Percentiles rank a stretch among this genome's conserved stretches.
phyloP scores from a whole-genome alignment of 495 filamentous ascomycete species.

The Cryomyces minteri region DNA sequence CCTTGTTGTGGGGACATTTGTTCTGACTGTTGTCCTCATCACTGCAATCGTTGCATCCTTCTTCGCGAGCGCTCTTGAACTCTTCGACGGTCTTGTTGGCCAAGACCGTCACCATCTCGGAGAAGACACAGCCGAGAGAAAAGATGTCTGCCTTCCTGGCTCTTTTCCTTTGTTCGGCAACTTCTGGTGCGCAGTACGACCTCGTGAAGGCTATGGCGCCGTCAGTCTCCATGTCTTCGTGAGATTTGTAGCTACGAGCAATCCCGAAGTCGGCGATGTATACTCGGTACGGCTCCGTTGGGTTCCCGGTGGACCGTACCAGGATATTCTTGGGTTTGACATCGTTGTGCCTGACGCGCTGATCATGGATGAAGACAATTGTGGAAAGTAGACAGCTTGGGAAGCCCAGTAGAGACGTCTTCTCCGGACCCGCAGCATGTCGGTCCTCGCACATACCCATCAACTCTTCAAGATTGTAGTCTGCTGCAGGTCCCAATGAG shows the following conservation, averaged over 20 bases:
- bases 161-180: background rate
- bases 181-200: background rate
- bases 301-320: background rate
- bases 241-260: background rate
- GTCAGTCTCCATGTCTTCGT: background rate
- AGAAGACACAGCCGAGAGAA: background rate
- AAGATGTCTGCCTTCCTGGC: background rate
- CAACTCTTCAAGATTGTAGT: background rate
- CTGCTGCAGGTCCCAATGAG: background rate
- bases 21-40: too few species aligned
- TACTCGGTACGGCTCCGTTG: background rate
- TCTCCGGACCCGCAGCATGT: background rate
- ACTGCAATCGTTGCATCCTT: too few species aligned
- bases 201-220: background rate
- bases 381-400: background rate
- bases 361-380: background rate
- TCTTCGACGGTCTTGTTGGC: too few species aligned
- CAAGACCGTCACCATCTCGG: background rate
- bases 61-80: too few species aligned
- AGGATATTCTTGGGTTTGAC: background rate
- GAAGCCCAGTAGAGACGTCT: background rate
- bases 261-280: background rate
- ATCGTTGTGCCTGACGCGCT: background rate
- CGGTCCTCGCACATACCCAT: background rate
- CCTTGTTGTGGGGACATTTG: too few species aligned